phyloP scores from a whole-genome alignment of 345 rosid genomes.

The Gossypium longicalyx region DNA sequence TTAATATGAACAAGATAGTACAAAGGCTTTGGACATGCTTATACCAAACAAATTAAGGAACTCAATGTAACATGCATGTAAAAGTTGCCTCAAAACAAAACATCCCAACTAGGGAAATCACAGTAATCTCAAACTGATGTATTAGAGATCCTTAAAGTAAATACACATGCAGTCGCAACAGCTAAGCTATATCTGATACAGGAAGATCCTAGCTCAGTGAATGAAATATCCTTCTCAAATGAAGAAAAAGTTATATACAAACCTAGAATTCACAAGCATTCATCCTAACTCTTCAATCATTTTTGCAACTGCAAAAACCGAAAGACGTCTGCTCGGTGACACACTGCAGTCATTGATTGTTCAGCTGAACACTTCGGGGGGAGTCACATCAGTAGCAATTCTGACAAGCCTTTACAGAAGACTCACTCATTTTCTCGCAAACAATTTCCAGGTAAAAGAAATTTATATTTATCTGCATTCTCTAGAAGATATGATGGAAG shows the following conservation, averaged over 20 bases:
- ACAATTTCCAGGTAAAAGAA: slow-evolving; percentile 65
- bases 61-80: background rate
- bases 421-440: slow-evolving; percentile 43
- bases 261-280: slow-evolving; percentile 6
- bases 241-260: slow-evolving; percentile 5
- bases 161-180: slow-evolving; percentile 6
- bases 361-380: slow-evolving; percentile 7
- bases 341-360: background rate
- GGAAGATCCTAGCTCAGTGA: slow-evolving; percentile 10
- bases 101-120: slow-evolving; percentile 18
- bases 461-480: slow-evolving; percentile 53
- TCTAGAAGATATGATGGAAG: slow-evolving; percentile 57
- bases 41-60: slow-evolving; percentile 1
- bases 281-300: slow-evolving; percentile 3
- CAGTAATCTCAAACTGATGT: slow-evolving; percentile 10
- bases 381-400: background rate
- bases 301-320: background rate
- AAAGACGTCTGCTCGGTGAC: background rate
- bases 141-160: slow-evolving; percentile 2
- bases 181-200: background rate
- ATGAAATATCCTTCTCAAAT: slow-evolving; percentile 1
- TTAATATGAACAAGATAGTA: too few species aligned
- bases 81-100: slow-evolving; percentile 14
- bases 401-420: slow-evolving; percentile 5
- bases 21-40: too few species aligned